phyloP scores from a whole-genome alignment of 2,329 filamentous ascomycete genomes.

The Beauveria asiatica region DNA sequence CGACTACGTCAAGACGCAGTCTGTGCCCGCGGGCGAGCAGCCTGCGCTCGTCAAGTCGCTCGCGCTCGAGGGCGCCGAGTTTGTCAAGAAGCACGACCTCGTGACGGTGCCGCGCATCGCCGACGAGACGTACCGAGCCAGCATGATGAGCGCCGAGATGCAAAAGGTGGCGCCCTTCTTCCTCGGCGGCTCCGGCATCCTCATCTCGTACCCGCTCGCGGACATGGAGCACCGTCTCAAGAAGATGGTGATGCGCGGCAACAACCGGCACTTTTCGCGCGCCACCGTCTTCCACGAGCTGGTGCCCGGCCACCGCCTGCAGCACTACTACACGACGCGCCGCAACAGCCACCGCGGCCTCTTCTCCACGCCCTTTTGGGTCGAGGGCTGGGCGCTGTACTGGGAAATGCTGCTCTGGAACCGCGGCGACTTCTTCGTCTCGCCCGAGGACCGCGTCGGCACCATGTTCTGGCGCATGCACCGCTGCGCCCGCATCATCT shows the following conservation, averaged over 20 bases:
- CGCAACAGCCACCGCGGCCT: slow-evolving; percentile 40
- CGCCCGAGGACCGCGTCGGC: slow-evolving; percentile 44
- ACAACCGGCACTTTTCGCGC: slow-evolving; percentile 48
- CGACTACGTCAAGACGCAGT: slow-evolving; percentile 46
- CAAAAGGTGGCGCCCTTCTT: slow-evolving; percentile 53
- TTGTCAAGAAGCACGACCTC: slow-evolving; percentile 44
- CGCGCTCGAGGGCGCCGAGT: slow-evolving; percentile 41
- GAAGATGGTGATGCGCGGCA: slow-evolving; percentile 51
- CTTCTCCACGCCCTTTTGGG: slow-evolving; percentile 50
- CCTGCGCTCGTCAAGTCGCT: slow-evolving; percentile 42
- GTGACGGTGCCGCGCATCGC: slow-evolving; percentile 47
- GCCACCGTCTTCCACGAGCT: slow-evolving; percentile 55
- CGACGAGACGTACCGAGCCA: slow-evolving; percentile 44
- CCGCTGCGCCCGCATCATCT: slow-evolving; percentile 49
- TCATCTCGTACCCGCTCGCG: slow-evolving; percentile 47
- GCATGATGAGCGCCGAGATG: slow-evolving; percentile 44
- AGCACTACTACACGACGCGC: slow-evolving; percentile 40
- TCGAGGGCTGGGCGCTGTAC: slow-evolving; percentile 54
- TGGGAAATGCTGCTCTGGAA: slow-evolving; percentile 54
- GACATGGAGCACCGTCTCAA: slow-evolving; percentile 46
- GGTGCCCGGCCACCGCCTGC: slow-evolving; percentile 49
- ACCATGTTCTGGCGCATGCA: slow-evolving; percentile 57
- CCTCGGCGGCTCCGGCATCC: slow-evolving; percentile 44
- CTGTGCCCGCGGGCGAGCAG: slow-evolving; percentile 45
- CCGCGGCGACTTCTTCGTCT: slow-evolving; percentile 39